Evolutionary conservation across 75 land plant genomes (phyloP).

Genomic region (Pinus albicaulis): DNA sequence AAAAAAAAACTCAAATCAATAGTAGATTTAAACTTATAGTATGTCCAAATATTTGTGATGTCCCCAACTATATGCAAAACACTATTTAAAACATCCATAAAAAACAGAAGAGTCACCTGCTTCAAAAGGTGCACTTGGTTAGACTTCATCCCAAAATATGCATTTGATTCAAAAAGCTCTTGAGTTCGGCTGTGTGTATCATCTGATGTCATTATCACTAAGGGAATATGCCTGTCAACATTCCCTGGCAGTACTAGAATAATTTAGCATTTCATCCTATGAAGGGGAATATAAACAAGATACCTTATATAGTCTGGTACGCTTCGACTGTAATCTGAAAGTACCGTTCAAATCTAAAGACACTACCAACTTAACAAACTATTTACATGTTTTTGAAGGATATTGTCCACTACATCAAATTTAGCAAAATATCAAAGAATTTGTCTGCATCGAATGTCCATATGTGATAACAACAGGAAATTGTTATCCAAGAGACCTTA

Average conservation of each 20-base stretch:
- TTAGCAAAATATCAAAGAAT: background rate
- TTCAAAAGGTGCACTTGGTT: constrained; percentile 84
- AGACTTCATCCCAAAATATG: constrained; percentile 88
- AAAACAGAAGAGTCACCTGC: constrained; percentile 46
- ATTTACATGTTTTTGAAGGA: background rate
- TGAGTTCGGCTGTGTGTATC: constrained; percentile 81
- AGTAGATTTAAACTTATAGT: background rate
- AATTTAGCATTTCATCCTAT: background rate
- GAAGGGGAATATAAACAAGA: background rate
- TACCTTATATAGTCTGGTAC: background rate
- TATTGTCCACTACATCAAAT: background rate
- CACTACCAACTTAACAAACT: too few species aligned
- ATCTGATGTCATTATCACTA: constrained; percentile 98
- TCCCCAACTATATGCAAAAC: background rate
- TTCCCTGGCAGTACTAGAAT: constrained; percentile 15
- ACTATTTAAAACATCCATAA: background rate
- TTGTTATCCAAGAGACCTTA: background rate
- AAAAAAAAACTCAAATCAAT: background rate
- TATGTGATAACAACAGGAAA: background rate
- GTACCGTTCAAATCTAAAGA: too few species aligned
- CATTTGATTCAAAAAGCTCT: constrained; percentile 67
- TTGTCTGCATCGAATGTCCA: background rate
- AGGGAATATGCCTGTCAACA: constrained; percentile 54
- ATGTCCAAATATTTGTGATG: background rate
- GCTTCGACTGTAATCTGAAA: too few species aligned